phyloP scores from a whole-genome alignment of 1,284 basidiomycete species.

The Lentinus polychrous region DNA sequence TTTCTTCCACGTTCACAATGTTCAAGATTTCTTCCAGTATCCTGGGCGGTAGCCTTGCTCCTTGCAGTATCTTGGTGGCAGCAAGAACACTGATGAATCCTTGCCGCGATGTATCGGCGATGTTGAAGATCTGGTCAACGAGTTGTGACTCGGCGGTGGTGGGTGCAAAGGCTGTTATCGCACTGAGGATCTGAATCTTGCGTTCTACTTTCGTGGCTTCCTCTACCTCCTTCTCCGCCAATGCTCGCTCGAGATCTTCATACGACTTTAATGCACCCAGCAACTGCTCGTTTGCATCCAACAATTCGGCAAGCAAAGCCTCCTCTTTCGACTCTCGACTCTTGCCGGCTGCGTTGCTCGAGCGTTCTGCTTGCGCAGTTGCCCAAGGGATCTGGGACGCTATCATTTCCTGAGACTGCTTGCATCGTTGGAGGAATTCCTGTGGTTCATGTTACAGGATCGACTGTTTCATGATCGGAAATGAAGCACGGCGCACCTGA shows the following conservation, averaged over 20 bases:
- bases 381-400: constrained; percentile 76
- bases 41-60: constrained; percentile 68
- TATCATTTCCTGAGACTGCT: constrained; percentile 63
- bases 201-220: constrained; percentile 19
- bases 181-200: constrained; percentile 20
- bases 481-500: constrained; percentile 34
- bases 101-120: constrained; percentile 61
- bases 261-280: constrained; percentile 39
- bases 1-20: constrained; percentile 87
- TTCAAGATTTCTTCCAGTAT: constrained; percentile 89
- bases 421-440: constrained; percentile 70
- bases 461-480: not conserved
- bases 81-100: constrained; percentile 78
- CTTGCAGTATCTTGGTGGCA: constrained; percentile 71
- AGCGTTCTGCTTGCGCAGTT: constrained; percentile 62
- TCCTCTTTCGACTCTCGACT: constrained; percentile 43
- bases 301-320: constrained; percentile 51
- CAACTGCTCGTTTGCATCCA: constrained; percentile 54
- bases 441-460: constrained; percentile 19
- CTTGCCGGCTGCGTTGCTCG: constrained; percentile 16
- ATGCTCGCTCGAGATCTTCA: constrained; percentile 59
- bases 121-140: constrained; percentile 58
- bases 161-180: constrained; percentile 41
- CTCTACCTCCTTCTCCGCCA: constrained; percentile 48
- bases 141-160: constrained; percentile 59